Evolutionary conservation across 139 green algal species (phyloP), one percentile per base, ranked within the genome.

Genomic region (Astrephomene gubernaculifera): DNA sequence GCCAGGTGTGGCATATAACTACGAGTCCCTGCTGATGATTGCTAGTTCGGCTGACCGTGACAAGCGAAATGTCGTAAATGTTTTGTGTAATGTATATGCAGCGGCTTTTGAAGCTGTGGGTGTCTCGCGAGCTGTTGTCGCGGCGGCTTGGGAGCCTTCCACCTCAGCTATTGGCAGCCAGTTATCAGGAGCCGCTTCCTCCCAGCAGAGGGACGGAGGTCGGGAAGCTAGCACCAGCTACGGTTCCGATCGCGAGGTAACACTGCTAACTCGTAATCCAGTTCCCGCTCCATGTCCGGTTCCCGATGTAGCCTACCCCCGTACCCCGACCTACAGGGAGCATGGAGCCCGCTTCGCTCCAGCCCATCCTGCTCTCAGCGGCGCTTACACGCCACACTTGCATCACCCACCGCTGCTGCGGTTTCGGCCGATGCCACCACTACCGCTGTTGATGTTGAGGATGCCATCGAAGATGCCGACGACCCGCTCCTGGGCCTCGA

Each of bases 171-270:
- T 41, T 3, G 39, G 61, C 61, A 69, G 61, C 61, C 29, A 39
- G 25, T 6, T 24, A 33, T 36, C 38, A 33, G 19, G 8, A 54
- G 41, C 9, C 44, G 1, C 70, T 43, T 25, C 41, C 17, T 7
- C 70, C 10, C 8, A 43, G 41, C 25, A 29, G 14, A 39, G 74
- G 21, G 74, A 82, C 57, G 74, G 54, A 2, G 54, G 74, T 4
- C 36, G 19, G 1, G 74, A 71, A 21, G 74, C 74, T 2, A 82
- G 54, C 36, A 82, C 74, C 4, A 82, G 74, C 39, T 71, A 82
- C 17, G 27, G 2, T 2, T 12, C 35, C 10, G 35, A 17, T 7
- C 38, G 17, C 35, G 1, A 75, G 36, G 68, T 75, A 75, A 9
- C 36, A 72, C 36, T 9, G 14, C 65, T 2, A 25, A 44, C 65